Evolutionary conservation across 192 early-diverging fungal genomes (phyloP), one percentile per base, ranked within the genome.

Genomic region (Coemansia sp.): DNA sequence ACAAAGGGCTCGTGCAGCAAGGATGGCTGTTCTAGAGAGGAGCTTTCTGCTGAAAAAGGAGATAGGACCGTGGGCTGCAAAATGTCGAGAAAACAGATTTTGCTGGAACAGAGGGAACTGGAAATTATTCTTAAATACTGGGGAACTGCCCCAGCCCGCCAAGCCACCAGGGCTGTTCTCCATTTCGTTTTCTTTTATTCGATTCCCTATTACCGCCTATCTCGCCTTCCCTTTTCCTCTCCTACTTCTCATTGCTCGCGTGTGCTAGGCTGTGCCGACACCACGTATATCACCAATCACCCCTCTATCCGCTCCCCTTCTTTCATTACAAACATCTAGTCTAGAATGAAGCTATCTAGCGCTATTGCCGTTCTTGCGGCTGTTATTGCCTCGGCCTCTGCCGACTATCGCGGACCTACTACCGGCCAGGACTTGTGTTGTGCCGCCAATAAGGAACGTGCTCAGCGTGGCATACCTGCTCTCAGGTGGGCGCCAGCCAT

Each of bases 401-500:
- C 77, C 16, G 67, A 62, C 39, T 46, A 41, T 41, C 59, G 44
- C 17, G 71, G 66, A 7, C 74, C 57, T 17, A 74, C 75, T 4
- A 9, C 37, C 1, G 72, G 73, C 10, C 68, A 75, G 68, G 63
- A 84, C 54, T 56, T 79, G 21, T 84, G 81, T 67, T 84, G 81
- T n/a, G 76, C 76, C 6, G 59, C 77, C 70, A 84, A 84, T 60
- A 24, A n/a, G 10, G 56, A 66, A 48, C 81, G 81, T 11, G 67
- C 66, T 4, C 6, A 42, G 10, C 11, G 14, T 2, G 73, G 73
- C 1, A 50, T 75, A 11, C 33, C 50, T 2, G n/a, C 67, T 29
- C 67, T 69, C 48, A 69, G 72, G 66, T 83, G 80, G 80, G 3
- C 40, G 3, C 75, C 72, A 1, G 7, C 35, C 21, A 40, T 82